phyloP scores from a whole-genome alignment of 345 rosid species.

The rapeseed (Brassica napus) region Da-Ae NC_063435.1:7482501-7483000 shows the following conservation, averaged over 20 bases:
- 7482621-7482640: not conserved
- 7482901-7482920: no score
- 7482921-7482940: no score
- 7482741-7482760: not conserved
- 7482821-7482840: not conserved
- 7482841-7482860: not conserved
- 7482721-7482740: not conserved
- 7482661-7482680: not conserved
- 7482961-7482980: no score
- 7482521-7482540: constrained; percentile 49
- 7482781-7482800: constrained; percentile 1
- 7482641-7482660: not conserved
- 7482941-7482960: no score
- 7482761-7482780: not conserved
- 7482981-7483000: no score
- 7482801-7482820: constrained; percentile 6
- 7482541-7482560: constrained; percentile 46
- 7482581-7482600: constrained; percentile 26
- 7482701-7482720: not conserved
- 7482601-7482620: not conserved
- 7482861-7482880: not conserved
- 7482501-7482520: constrained; percentile 54
- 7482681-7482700: constrained; percentile 6
- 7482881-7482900: no score
- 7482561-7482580: constrained; percentile 28